These are phyloP conservation scores for Albifimbria verrucaria DNA, from an alignment of 2,329 filamentous ascomycete species.

Conservation along the genomic window DNA sequence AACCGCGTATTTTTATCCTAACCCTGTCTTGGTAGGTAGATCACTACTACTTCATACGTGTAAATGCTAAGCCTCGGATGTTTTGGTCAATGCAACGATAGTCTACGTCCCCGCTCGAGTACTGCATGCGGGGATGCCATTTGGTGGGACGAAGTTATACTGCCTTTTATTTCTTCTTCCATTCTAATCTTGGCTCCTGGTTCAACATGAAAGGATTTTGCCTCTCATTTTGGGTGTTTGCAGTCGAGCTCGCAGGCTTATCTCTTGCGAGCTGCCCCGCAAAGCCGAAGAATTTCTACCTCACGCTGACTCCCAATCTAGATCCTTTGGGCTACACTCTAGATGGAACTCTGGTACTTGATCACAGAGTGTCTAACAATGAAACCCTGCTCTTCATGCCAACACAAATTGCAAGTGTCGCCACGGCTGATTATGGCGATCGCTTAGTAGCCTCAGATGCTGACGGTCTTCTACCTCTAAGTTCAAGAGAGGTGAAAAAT, in stretches of 20 bases:
- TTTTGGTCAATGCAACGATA: no score
- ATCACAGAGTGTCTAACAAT: not conserved
- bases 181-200: not conserved
- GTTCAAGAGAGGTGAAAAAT: not conserved
- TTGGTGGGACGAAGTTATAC: no score
- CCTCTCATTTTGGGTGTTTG: not conserved
- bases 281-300: not conserved
- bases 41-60: no score
- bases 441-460: not conserved
- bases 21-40: no score
- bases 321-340: not conserved
- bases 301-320: not conserved
- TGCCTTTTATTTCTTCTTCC: not conserved
- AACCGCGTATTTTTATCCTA: no score
- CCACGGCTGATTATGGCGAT: not conserved
- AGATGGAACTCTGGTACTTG: not conserved
- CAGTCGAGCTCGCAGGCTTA: not conserved
- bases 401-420: not conserved
- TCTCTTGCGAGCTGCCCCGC: not conserved
- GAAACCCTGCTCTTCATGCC: not conserved
- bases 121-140: no score
- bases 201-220: not conserved
- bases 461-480: not conserved
- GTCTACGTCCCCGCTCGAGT: no score
- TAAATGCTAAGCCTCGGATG: no score